Base-by-base conservation (phyloP, 805 yeast species). In the Candida succiphila region DNA sequence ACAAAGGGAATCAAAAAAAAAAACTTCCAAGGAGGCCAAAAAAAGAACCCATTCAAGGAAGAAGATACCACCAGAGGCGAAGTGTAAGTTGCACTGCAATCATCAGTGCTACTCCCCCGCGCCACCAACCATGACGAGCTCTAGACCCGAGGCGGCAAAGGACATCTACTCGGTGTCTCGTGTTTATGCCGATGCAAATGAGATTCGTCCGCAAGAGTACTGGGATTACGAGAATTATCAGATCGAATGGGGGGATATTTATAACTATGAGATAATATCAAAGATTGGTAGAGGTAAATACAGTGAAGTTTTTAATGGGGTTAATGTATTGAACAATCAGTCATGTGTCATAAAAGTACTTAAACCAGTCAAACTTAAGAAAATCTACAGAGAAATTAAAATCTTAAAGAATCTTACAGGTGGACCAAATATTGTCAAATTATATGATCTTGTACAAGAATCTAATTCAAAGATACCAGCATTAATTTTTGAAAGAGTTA, bases 271-370 rank as follows among this genome's bases (percentile, higher is more conserved):
- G 54, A 81, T 88, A 39, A 72, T 82, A 34, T 68, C 70, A 41
- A 85, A 87, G 58, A 79, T 88, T 15, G 96, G 96, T 12, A 71
- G 95, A 37, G 96, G 96, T 18, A 88, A 85, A 61, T 88, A 87
- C 59, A 80, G 94, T n/a, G 96, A 88, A 56, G 96, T 88, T 21
- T 88, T 88, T 54, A 81, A 78, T 52, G 96, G 95, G 20, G 23
- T 21, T 21, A 24, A 24, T 12, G 14, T 24, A 12, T 24, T 24
- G 14, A 24, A 24, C 14, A 24, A 24, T 12, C 9, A 24, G n/a
- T 5, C 7, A 7, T 24, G 92, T 48, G 89, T 88, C 28, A 83
- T 88, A 44, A 88, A 88, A 54, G 94, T 86, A 45, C 65, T 88
- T 48, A 88, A 88, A 56, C 96, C 96, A 8, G 94, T 88, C 17